phyloP scores from a whole-genome alignment of 208 protist genomes.

The Wallacemonas rigidus region DNA sequence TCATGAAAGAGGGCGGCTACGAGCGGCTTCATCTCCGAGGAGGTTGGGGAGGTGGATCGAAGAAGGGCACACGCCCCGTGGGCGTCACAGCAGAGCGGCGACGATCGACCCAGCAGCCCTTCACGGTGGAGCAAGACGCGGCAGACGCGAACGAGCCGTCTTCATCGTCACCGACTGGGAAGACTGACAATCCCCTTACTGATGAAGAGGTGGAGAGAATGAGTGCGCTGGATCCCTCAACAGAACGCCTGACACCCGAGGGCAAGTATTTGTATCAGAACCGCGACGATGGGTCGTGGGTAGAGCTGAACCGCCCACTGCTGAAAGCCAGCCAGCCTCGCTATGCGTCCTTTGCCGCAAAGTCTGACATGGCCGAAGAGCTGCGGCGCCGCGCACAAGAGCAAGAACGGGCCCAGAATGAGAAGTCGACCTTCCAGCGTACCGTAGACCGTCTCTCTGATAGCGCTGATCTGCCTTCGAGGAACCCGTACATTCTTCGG shows the following conservation, averaged over 20 bases:
- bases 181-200: conserved; percentile 18
- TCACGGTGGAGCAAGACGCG: conserved; percentile 37
- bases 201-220: conserved; percentile 71
- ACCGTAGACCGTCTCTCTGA: conserved; percentile 54
- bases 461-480: conserved; percentile 68
- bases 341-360: conserved; percentile 65
- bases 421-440: conserved; percentile 68
- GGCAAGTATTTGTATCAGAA: conserved; percentile 84
- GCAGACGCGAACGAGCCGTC: background rate
- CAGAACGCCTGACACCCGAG: conserved; percentile 61
- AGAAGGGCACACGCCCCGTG: background rate
- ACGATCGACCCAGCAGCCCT: conserved; percentile 26
- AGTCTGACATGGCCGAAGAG: conserved; percentile 65
- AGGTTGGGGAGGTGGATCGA: background rate
- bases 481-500: conserved; percentile 43
- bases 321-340: conserved; percentile 60
- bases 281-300: conserved; percentile 77
- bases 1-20: conserved; percentile 83
- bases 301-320: conserved; percentile 66
- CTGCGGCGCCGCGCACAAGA: conserved; percentile 59
- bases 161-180: conserved; percentile 6
- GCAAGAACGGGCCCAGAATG: conserved; percentile 67
- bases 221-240: conserved; percentile 68
- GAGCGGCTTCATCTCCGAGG: conserved; percentile 60
- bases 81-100: conserved; percentile 33